Conservation (phyloP, 768 basidiomycete species). For the Xerocomus potaroensis region DNA sequence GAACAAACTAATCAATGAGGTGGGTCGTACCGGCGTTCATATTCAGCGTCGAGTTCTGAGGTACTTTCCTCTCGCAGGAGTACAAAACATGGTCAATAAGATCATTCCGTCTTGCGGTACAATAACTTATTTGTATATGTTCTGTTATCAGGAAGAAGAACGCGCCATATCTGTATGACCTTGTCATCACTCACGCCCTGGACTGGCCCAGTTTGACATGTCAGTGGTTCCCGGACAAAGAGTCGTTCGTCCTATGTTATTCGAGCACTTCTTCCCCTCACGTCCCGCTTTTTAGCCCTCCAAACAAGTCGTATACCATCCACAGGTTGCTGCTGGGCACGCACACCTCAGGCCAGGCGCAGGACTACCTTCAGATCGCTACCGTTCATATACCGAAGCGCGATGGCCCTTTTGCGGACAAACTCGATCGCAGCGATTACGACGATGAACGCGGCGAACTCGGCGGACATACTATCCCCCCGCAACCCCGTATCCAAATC, state of each 20-base stretch:
- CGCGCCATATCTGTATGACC: conserved; percentile 95
- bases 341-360: conserved; percentile 91
- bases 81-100: conserved; percentile 76
- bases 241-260: conserved; percentile 57
- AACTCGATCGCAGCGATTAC: conserved; percentile 75
- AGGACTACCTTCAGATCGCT: conserved; percentile 95
- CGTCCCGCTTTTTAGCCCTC: conserved; percentile 50
- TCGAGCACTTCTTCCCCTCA: background rate
- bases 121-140: background rate
- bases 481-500: conserved; percentile 83
- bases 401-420: conserved; percentile 63
- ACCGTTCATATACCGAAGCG: conserved; percentile 90
- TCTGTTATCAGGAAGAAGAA: conserved; percentile 77
- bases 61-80: conserved; percentile 44
- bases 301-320: conserved; percentile 89
- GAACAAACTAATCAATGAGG: conserved; percentile 86
- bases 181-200: conserved; percentile 94
- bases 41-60: conserved; percentile 7
- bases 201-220: conserved; percentile 98
- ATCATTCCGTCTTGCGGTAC: background rate
- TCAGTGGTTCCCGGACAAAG: conserved; percentile 98
- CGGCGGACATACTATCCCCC: conserved; percentile 83
- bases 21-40: conserved; percentile 29
- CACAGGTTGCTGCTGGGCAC: conserved; percentile 96
- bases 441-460: conserved; percentile 93